These are phyloP conservation scores for Leccinum fallax DNA, from an alignment of 1,284 basidiomycete species.

Conservation along the genomic window DNA sequence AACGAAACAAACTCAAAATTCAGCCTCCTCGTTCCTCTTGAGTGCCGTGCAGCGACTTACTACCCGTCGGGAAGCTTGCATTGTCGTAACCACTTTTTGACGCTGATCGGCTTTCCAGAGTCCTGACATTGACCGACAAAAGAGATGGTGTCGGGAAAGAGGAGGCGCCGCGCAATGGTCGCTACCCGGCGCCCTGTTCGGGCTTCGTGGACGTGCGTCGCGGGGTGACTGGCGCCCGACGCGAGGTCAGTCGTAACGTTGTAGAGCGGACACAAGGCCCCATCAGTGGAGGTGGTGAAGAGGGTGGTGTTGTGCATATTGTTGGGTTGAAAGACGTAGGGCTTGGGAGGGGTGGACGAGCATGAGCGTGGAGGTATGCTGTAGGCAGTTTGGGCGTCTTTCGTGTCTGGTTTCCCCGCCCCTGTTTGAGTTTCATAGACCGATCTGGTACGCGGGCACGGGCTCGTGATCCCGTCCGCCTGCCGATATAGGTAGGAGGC, in stretches of 20 bases:
- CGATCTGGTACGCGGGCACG: background rate
- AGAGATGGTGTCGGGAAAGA: conserved; percentile 19
- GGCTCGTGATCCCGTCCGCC: background rate
- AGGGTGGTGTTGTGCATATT: conserved; percentile 16
- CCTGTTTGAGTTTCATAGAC: background rate
- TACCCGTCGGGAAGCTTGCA: conserved; percentile 8
- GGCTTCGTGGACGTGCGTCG: conserved; percentile 11
- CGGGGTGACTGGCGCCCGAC: conserved; percentile 4
- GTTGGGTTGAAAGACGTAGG: conserved; percentile 14
- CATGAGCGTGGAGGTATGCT: background rate
- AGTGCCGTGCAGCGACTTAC: conserved; percentile 9
- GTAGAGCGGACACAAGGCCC: conserved; percentile 7
- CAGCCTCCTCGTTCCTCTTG: background rate
- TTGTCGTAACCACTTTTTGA: conserved; percentile 19
- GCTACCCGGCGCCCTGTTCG: conserved; percentile 11
- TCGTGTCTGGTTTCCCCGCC: background rate
- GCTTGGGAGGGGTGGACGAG: conserved; percentile 1
- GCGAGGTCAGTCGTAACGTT: conserved; percentile 8
- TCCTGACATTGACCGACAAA: conserved; percentile 4
- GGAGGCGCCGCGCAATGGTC: conserved; percentile 3
- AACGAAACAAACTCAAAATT: background rate
- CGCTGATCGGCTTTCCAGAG: conserved; percentile 1
- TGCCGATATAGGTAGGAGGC: background rate
- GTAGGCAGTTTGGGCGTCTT: background rate
- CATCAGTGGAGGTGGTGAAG: background rate